phyloP scores from a whole-genome alignment of 73 alveolate species.

The Symbiodinium pilosum region DNA sequence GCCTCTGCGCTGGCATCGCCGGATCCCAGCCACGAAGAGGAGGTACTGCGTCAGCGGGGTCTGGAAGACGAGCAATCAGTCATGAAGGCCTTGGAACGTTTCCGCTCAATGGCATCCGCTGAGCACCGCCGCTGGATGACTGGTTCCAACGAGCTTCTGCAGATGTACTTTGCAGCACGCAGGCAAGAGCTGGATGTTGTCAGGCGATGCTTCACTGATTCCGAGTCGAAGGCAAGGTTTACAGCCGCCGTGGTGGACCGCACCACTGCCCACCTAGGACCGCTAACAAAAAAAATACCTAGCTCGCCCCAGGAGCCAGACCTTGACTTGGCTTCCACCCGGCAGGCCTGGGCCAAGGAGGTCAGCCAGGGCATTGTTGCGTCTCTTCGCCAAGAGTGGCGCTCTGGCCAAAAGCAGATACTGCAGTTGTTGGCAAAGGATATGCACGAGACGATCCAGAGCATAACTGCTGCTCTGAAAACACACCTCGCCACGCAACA shows the following conservation, averaged over 20 bases:
- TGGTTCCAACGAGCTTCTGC: constrained; percentile 46
- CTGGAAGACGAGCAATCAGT: constrained; percentile 59
- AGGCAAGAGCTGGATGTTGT: constrained; percentile 52
- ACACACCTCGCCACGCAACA: not conserved
- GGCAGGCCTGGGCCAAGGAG: constrained; percentile 20
- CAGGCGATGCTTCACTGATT: constrained; percentile 33
- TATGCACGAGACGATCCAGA: not conserved
- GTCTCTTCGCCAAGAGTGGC: constrained; percentile 61
- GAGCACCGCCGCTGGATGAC: constrained; percentile 48
- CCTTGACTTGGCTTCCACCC: not conserved
- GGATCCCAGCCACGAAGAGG: not conserved
- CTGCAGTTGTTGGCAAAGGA: constrained; percentile 47
- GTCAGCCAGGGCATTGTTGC: constrained; percentile 37
- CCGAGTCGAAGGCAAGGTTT: not conserved
- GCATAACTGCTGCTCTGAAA: not conserved
- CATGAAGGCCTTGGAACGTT: constrained; percentile 29
- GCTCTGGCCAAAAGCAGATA: constrained; percentile 43
- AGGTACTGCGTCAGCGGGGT: constrained; percentile 33
- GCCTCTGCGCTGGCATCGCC: not conserved
- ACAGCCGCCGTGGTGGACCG: constrained; percentile 16
- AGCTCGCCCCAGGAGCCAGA: not conserved
- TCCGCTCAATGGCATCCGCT: not conserved
- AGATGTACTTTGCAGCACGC: constrained; percentile 49
- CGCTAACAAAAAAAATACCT: not conserved
- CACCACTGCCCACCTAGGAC: constrained; percentile 32